Evolutionary conservation across 2,329 filamentous ascomycete species (phyloP).

Genomic region (Keithomyces neogunnii): DNA sequence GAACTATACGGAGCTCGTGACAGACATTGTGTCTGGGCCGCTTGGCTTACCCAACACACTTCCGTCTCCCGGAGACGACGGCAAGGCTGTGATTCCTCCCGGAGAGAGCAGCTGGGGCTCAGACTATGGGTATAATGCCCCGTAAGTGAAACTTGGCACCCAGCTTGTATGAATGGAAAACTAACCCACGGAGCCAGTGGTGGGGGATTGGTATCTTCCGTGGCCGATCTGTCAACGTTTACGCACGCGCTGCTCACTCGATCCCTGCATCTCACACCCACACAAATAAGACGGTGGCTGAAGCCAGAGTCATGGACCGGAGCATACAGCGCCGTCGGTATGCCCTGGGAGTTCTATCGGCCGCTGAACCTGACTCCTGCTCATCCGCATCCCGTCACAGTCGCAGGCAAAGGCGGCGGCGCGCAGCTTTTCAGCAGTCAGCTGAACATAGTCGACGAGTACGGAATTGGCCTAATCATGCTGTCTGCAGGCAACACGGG

Average conservation of each 20-base stretch:
- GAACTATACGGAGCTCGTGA: constrained; percentile 18
- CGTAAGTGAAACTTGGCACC: constrained; percentile 16
- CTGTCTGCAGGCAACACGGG: constrained; percentile 22
- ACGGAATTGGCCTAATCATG: constrained; percentile 22
- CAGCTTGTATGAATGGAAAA: background rate
- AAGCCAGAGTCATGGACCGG: constrained; percentile 24
- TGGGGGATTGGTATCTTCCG: background rate
- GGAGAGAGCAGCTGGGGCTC: constrained; percentile 23
- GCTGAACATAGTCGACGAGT: constrained; percentile 25
- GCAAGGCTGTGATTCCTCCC: constrained; percentile 23
- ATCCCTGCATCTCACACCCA: constrained; percentile 14
- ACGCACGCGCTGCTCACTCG: constrained; percentile 19
- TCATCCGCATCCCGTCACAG: constrained; percentile 21
- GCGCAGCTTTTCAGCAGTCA: constrained; percentile 26
- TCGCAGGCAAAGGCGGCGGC: constrained; percentile 26
- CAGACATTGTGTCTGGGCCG: constrained; percentile 11
- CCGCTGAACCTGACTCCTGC: constrained; percentile 15
- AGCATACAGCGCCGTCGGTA: constrained; percentile 21
- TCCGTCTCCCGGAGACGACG: constrained; percentile 20
- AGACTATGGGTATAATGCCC: constrained; percentile 23
- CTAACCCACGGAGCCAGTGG: constrained; percentile 4
- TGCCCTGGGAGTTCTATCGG: constrained; percentile 29
- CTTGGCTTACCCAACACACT: constrained; percentile 13
- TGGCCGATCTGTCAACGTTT: constrained; percentile 18
- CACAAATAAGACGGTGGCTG: constrained; percentile 23